A percentile compares a stretch with the other conserved stretches of the same genome.
These are phyloP conservation scores for Eimeria praecox DNA, from an alignment of 169 alveolate genomes.

Conservation along the genomic window DNA sequence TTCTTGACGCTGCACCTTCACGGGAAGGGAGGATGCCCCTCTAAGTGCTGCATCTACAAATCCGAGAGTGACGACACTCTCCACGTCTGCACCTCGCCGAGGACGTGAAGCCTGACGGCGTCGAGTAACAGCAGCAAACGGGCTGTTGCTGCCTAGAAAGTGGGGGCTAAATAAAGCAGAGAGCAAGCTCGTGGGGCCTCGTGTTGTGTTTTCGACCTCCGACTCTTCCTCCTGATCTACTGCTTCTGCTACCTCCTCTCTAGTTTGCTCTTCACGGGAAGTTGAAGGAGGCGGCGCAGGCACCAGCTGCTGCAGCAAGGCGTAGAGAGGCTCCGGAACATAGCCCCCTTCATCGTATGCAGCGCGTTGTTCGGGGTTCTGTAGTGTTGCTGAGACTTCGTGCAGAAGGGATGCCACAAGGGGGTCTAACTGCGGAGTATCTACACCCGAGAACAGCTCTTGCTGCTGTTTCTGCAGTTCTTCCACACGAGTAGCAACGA, in stretches of 20 bases:
- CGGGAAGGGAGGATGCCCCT: slow-evolving; percentile 33
- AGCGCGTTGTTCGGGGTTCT: slow-evolving; percentile 11
- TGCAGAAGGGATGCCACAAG: slow-evolving; percentile 25
- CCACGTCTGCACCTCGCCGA: slow-evolving; percentile 45
- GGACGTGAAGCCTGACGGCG: neutral
- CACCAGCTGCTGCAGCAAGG: slow-evolving; percentile 36
- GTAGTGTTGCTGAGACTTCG: neutral
- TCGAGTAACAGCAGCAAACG: neutral
- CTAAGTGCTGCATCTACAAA: slow-evolving; percentile 42
- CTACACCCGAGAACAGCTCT: slow-evolving; percentile 37
- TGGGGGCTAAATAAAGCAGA: slow-evolving; percentile 23
- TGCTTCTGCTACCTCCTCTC: neutral
- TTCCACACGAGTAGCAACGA: slow-evolving; percentile 40
- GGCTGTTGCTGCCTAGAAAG: slow-evolving; percentile 7
- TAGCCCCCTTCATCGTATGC: slow-evolving; percentile 12
- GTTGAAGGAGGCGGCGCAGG: neutral
- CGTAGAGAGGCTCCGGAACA: slow-evolving; percentile 30
- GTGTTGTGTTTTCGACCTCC: neutral
- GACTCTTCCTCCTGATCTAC: neutral
- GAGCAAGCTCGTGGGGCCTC: slow-evolving; percentile 37
- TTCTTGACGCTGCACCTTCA: slow-evolving; percentile 26
- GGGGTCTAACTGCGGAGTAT: neutral
- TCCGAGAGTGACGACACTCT: slow-evolving; percentile 26
- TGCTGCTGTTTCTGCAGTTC: slow-evolving; percentile 27
- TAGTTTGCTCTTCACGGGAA: neutral